A percentile compares a stretch with the other conserved stretches of the same genome.
Conservation (phyloP, 78 protist species). For the Parvularia atlantis region DNA sequence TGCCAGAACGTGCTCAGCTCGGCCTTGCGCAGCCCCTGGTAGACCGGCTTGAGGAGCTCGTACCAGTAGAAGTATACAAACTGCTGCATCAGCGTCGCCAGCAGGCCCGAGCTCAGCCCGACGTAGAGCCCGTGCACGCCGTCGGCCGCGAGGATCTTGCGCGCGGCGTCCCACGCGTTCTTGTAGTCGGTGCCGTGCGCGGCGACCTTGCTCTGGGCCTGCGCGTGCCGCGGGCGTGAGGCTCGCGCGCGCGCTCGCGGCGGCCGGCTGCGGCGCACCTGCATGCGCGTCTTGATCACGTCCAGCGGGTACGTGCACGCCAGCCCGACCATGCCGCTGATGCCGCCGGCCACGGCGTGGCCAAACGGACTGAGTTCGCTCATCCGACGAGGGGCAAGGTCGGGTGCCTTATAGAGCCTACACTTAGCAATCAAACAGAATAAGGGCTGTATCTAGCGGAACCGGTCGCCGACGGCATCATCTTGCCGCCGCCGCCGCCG, state of each 20-base stretch:
- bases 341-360: constrained; percentile 51
- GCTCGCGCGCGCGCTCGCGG: too few species aligned
- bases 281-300: constrained; percentile 29
- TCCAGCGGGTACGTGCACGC: constrained; percentile 41
- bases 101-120: constrained; percentile 32
- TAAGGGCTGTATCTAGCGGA: too few species aligned
- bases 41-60: constrained; percentile 17
- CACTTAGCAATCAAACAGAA: too few species aligned
- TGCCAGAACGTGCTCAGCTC: constrained; percentile 29
- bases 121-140: constrained; percentile 30
- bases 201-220: constrained; percentile 18
- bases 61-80: constrained; percentile 49
- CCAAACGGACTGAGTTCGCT: too few species aligned
- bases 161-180: constrained; percentile 32
- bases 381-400: too few species aligned
- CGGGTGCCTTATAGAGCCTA: too few species aligned
- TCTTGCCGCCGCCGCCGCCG: too few species aligned
- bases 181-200: constrained; percentile 25
- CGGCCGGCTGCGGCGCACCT: too few species aligned
- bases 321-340: constrained; percentile 43
- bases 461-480: too few species aligned
- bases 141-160: constrained; percentile 34
- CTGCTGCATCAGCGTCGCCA: constrained; percentile 34
- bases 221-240: too few species aligned
- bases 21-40: neutral